Conservation (phyloP, 768 basidiomycete genomes). For the Tricholoma terreum region DNA sequence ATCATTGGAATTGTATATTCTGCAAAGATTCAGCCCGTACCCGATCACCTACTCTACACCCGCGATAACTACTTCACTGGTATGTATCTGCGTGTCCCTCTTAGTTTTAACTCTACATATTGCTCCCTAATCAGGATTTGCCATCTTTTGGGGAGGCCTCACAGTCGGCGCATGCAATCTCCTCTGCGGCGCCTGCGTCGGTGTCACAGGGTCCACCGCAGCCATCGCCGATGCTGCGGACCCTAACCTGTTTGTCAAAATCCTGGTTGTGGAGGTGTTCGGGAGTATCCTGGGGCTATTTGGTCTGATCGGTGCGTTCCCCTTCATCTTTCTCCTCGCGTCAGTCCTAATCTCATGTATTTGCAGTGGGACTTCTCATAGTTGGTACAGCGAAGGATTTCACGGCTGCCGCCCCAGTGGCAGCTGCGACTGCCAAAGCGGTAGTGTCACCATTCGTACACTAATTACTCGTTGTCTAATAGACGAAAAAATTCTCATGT, state of each 20-base stretch:
- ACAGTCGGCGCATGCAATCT: slow-evolving; percentile 94
- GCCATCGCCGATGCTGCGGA: slow-evolving; percentile 95
- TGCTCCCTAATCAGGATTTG: slow-evolving; percentile 56
- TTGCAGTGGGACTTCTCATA: slow-evolving; percentile 77
- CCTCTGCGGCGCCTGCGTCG: slow-evolving; percentile 91
- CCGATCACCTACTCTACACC: slow-evolving; percentile 73
- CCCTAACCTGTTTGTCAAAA: slow-evolving; percentile 92
- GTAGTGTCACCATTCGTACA: slow-evolving; percentile 39
- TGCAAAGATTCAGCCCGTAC: slow-evolving; percentile 64
- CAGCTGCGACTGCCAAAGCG: slow-evolving; percentile 28
- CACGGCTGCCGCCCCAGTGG: slow-evolving; percentile 32
- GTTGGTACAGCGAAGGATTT: slow-evolving; percentile 65
- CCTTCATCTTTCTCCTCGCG: neutral
- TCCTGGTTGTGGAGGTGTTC: slow-evolving; percentile 94
- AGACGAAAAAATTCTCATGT: neutral
- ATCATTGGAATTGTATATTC: slow-evolving; percentile 98
- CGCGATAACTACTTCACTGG: slow-evolving; percentile 92
- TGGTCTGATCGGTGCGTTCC: slow-evolving; percentile 79
- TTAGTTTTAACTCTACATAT: neutral
- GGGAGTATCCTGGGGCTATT: slow-evolving; percentile 90
- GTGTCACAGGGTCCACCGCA: slow-evolving; percentile 92
- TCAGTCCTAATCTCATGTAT: neutral
- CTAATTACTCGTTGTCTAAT: slow-evolving; percentile 15
- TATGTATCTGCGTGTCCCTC: slow-evolving; percentile 18
- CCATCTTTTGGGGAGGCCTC: slow-evolving; percentile 96